Evolutionary conservation across 345 rosid genomes (phyloP), one percentile per base, ranked within the genome.

Genomic region (Triadica sebifera): DNA sequence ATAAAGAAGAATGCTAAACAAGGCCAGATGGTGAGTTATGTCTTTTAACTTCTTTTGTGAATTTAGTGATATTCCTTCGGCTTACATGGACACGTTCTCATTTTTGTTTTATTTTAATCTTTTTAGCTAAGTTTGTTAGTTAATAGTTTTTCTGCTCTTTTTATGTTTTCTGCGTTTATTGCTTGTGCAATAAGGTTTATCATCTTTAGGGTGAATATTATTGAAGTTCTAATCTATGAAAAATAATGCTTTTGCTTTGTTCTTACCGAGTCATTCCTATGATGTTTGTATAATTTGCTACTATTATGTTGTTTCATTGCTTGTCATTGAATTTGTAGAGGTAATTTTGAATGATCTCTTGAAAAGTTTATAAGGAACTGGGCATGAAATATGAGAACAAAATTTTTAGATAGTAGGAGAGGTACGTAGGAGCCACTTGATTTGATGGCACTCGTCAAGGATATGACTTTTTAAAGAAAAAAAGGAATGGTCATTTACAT

Each of bases 1-100:
- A 94, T 94, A 55, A 94, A 94, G 84, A 92, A 90, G 77, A 92
- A 85, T 34, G 98, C 96, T 67, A 94, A 92, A 83, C 98, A 91
- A 77, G 98, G 98, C 72, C 98, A 94, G 79, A 94, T 94, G 98
- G 98, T 91, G 56, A 15, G 78, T 73, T 56, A 39, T 71, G 72
- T 61, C 78, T 80, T 52, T 29, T 47, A 50, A 12, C 11, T 20
- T 39, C 2, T 8, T 10, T 58, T 55, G 47, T 13, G n/a, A 20
- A n/a, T 24, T 57, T 6, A 6, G 10, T 57, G 29, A 6, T 57
- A 4, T 20, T 25, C 10, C 12, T 20, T 57, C 24, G 34, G 29
- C 25, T 57, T 57, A 24, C 47, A 43, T 57, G 61, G 34, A n/a
- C 25, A 1, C 4, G n/a, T 8, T 57, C 34, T 57, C 10, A 11